Evolutionary conservation across 495 filamentous ascomycete genomes (phyloP).

Genomic region (Evansstolkia leycettana): DNA sequence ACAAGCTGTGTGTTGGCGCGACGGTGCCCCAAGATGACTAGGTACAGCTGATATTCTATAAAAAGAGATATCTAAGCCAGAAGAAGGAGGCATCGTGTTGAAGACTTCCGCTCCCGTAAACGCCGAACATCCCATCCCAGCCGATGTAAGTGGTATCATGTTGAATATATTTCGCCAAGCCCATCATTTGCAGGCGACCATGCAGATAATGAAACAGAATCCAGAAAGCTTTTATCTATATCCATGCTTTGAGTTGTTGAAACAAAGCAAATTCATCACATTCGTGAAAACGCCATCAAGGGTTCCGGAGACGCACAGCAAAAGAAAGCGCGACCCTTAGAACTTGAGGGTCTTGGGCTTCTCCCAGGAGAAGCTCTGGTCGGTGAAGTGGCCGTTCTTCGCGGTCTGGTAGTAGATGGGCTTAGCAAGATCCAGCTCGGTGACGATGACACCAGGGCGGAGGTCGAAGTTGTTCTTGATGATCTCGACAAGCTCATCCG

Average conservation of each 20-base stretch:
- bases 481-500: conserved; percentile 88
- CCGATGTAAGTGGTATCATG: conserved; percentile 43
- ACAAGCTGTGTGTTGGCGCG: not conserved
- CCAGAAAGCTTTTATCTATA: conserved; percentile 32
- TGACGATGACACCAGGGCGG: conserved; percentile 94
- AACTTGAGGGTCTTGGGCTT: conserved; percentile 87
- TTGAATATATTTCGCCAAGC: conserved; percentile 41
- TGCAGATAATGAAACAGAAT: conserved; percentile 18
- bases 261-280: conserved; percentile 47
- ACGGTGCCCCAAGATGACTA: not conserved
- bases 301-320: conserved; percentile 2
- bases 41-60: not conserved
- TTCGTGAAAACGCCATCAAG: conserved; percentile 23
- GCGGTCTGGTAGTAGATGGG: conserved; percentile 97
- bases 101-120: conserved; percentile 35
- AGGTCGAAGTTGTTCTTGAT: conserved; percentile 94
- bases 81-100: conserved; percentile 19
- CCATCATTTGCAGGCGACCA: conserved; percentile 26
- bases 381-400: conserved; percentile 99
- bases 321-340: conserved; percentile 42
- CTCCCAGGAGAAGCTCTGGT: conserved; percentile 97
- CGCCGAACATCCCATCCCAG: conserved; percentile 36
- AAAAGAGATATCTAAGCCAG: conserved; percentile 1
- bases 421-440: conserved; percentile 86
- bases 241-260: conserved; percentile 47